Base-by-base conservation (phyloP, 306 rosid genomes). In the Cicer arietinum region DNA sequence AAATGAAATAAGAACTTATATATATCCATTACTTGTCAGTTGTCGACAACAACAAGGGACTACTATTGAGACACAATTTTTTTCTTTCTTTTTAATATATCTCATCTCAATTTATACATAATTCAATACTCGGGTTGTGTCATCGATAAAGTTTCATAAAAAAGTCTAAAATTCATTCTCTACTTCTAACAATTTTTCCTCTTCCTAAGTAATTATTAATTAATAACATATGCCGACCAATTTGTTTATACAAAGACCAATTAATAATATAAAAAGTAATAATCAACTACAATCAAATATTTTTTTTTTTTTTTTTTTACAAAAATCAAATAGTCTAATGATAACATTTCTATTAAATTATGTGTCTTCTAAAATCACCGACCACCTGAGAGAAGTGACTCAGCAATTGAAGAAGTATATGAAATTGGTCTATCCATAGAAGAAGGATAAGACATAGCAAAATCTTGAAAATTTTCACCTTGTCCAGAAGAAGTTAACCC, bases 381-480 rank as follows among this genome's bases (percentile, higher is more conserved):
- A 62, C 90, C 87, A 5, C 89, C 84, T 6, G 87, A 86, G 58
- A 86, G 84, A 74, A 82, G 80, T 10, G 89, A 83, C 16, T 85
- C 88, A 43, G 86, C 76, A 44, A 79, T 64, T 37, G 82, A 83
- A 10, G 86, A 78, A 35, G 73, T 20, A 17, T 75, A 69, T 0
- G 89, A 71, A 14, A 73, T 69, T 1, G 80, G 75, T 67, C 37
- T 74, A 62, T 67, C 79, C 52, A 20, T 54, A 16, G 90, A 80
- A 58, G 91, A 83, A 1, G 80, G 76, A 75, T 56, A 80, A 4
- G 88, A 71, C 85, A 81, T 45, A 8, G 67, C 57, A 59, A 77
- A 73, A 20, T 89, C 88, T 6, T 66, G 81, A 12, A 68, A 88
- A 4, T 75, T 77, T 53, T 73, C 83, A 50, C 20, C 37, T 1